Base-by-base conservation (phyloP, 176 grass and related monocot genomes). In the Lolium rigidum region DNA sequence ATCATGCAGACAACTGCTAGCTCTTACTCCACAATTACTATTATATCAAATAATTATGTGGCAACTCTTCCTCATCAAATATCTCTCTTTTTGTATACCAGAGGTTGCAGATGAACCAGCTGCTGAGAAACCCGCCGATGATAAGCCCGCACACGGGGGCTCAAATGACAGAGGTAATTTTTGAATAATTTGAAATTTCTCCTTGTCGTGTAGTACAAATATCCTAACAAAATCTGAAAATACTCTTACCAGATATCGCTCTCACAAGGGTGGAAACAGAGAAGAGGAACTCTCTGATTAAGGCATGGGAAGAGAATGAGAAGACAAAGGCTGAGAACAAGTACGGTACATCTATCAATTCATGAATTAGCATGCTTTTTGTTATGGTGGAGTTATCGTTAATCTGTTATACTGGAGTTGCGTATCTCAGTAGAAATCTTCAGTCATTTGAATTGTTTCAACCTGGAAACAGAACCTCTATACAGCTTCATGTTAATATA, bases 271-370 rank as follows among this genome's bases (percentile, higher is more conserved):
- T 98, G 73, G 95, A 95, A 91, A 90, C 85, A 8, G 95, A 95
- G 84, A 98, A 98, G 73, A 90, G 89, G 49, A 79, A 86, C 68
- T 98, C 93, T 80, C 80, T 98, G 80, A 95, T 95, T 86, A 95
- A 71, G 76, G 95, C 95, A 79, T 98, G 93, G 93, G 95, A 98
- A 67, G 93, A 98, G n/a, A 98, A 98, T 80, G 93, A 98, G 80
- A 95, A 92, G 85, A 87, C 91, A 37, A 98, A 98, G 87, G 89
- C 85, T 80, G 95, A 98, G 61, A 98, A 98, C 76, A 98, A 92
- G 95, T 95, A 77, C 75, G 74, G 46, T 87, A 58, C 69, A 56
- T 9, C 67, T 26, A 76, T 83, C 18, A 17, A 61, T 48, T 28
- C 17, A 4, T 82, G 25, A 16, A 82, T 41, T 16, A 72, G 13